Evolutionary conservation across 2,329 filamentous ascomycete genomes (phyloP), one percentile per base, ranked within the genome.

Genomic region (Aspergillus fischeri): DNA sequence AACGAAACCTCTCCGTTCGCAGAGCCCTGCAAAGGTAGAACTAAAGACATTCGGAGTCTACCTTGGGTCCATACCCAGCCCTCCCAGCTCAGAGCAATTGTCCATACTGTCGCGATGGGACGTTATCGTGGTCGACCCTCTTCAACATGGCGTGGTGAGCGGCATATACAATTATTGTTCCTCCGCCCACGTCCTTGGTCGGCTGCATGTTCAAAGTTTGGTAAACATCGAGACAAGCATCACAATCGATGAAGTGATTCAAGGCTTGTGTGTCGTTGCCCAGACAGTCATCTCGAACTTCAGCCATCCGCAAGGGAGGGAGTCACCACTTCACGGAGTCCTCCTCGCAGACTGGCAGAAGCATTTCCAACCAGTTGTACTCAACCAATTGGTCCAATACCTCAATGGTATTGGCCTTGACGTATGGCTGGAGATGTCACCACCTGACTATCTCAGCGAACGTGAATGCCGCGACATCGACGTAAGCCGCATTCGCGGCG

Each of bases 401-500:
- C 59, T 71, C 49, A 65, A 65, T 35, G 52, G 58, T 8, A 62
- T 74, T 3, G 71, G 72, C 10, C 64, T 77, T 17, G 65, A 66
- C 6, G 67, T 76, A 8, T 76, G 71, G 60, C 66, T 77, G 4
- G 73, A 77, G 56, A 58, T 69, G 24, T 59, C 65, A 1, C 67
- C 66, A 1, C 74, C 74, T 0, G 57, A 63, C 2, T 77, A 70
- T 38, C 63, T 75, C 4, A 48, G 52, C 5, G 60, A 62, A 32
- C 49, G 59, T 1, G 65, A 73, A 51, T 52, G 55, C 21, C 60
- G 60, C 27, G 57, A 55, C 17, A 61, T 63, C 47, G 60, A 61
- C 9, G 60, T 65, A 21, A 60, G 70, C 14, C 62, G 67, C 24
- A 65, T 72, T 47, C 60, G 58, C 1, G 71, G 72, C 2, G 55